A percentile compares a stretch with the other conserved stretches of the same genome.
These are phyloP conservation scores for Zasmidium angulare DNA, from an alignment of 2,329 filamentous ascomycete genomes.

Conservation along the genomic window DNA sequence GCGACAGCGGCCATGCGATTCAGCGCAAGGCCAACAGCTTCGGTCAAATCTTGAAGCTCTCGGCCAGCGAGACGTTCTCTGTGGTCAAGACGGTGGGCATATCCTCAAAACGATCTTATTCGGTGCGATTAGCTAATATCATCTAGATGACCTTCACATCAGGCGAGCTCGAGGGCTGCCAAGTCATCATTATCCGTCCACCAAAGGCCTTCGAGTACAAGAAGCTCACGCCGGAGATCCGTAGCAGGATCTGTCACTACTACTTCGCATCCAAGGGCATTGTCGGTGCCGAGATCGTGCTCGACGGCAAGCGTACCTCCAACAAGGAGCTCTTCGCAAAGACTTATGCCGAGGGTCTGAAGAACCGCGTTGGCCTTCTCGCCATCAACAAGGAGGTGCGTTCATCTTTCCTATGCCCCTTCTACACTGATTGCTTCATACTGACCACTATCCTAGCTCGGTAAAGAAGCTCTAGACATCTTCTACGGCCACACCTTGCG, in stretches of 20 bases:
- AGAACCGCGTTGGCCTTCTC: slow-evolving; percentile 35
- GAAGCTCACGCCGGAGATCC: slow-evolving; percentile 30
- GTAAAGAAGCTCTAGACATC: slow-evolving; percentile 29
- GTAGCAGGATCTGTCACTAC: slow-evolving; percentile 30
- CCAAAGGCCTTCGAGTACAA: slow-evolving; percentile 36
- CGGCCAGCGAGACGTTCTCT: slow-evolving; percentile 32
- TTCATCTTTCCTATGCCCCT: background rate
- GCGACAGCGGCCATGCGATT: slow-evolving; percentile 20
- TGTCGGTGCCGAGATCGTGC: slow-evolving; percentile 27
- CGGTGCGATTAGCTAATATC: background rate
- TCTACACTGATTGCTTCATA: too few species aligned
- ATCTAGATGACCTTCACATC: slow-evolving; percentile 30
- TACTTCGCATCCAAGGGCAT: slow-evolving; percentile 32
- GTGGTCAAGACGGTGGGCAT: slow-evolving; percentile 33
- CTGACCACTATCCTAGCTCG: slow-evolving; percentile 23
- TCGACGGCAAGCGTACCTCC: slow-evolving; percentile 31
- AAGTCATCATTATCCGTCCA: slow-evolving; percentile 38
- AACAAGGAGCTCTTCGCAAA: slow-evolving; percentile 34
- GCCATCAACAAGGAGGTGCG: slow-evolving; percentile 34
- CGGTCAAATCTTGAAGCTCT: slow-evolving; percentile 33
- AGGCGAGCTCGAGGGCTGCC: slow-evolving; percentile 33
- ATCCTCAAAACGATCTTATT: background rate
- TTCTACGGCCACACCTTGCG: slow-evolving; percentile 34
- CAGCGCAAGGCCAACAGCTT: slow-evolving; percentile 24
- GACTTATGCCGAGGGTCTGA: slow-evolving; percentile 31